A percentile compares a stretch with the other conserved stretches of the same genome.
Conservation (phyloP, 2,329 filamentous ascomycete species). For the Sarocladiaceae sp. region DNA sequence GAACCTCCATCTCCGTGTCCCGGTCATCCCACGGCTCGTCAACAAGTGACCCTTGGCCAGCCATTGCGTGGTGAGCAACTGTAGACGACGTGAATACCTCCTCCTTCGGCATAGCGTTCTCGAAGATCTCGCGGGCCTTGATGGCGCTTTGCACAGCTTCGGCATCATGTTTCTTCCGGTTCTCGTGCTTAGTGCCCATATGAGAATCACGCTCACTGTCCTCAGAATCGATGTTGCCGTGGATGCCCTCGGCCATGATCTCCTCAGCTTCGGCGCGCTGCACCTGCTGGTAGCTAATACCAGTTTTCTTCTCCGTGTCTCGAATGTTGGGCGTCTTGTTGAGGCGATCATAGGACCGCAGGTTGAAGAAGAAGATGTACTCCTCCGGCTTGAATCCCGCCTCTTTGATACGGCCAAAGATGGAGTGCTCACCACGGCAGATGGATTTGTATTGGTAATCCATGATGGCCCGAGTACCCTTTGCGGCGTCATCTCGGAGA, state of each 20-base stretch:
- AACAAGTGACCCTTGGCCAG: constrained; percentile 50
- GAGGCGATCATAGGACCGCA: constrained; percentile 87
- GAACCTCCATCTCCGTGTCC: constrained; percentile 68
- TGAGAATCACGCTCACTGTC: constrained; percentile 44
- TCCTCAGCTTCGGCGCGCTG: constrained; percentile 87
- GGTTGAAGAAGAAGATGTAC: constrained; percentile 90
- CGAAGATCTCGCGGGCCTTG: constrained; percentile 49
- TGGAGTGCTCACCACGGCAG: constrained; percentile 84
- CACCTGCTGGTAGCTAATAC: constrained; percentile 79
- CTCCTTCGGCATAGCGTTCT: constrained; percentile 38
- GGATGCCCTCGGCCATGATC: constrained; percentile 72
- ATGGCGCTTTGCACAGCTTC: constrained; percentile 31
- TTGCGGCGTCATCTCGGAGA: constrained; percentile 74
- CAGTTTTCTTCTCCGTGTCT: constrained; percentile 74
- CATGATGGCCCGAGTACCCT: constrained; percentile 91
- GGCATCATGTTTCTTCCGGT: constrained; percentile 32
- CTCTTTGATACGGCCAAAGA: constrained; percentile 70
- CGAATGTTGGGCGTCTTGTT: constrained; percentile 74
- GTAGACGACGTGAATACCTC: constrained; percentile 33
- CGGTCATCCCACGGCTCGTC: constrained; percentile 75
- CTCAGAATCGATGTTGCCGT: constrained; percentile 46
- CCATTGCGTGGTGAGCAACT: constrained; percentile 80
- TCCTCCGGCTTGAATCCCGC: constrained; percentile 73
- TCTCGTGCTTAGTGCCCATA: constrained; percentile 37
- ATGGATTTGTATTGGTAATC: constrained; percentile 98